Base-by-base conservation (phyloP, 257 asterid genomes). In the Solanum raphanifolium region DNA sequence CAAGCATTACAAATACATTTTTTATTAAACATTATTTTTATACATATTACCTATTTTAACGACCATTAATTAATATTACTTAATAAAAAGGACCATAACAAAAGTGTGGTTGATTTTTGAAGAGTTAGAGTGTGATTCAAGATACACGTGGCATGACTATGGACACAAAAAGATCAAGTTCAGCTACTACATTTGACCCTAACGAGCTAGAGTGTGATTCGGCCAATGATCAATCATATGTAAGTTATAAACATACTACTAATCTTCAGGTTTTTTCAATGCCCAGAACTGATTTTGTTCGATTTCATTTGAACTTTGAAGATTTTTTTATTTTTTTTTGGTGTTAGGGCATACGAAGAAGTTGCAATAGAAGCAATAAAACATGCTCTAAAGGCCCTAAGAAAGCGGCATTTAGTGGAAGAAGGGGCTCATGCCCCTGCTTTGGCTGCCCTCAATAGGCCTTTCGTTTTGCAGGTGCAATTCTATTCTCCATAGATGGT, bases 391-490 rank as follows among this genome's bases (percentile, higher is more conserved):
- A 93, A 90, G 89, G 95, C 98, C 38, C 93, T 95, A 88, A 94
- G 92, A 60, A 95, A 92, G 88, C 98, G 98, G 83, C 99, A 95
- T 94, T 94, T 94, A 41, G 90, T 93, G 25, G 99, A 96, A 91
- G 99, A 96, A 90, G 99, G 93, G 9, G 99, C 98, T 87, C 98
- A 96, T 92, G 89, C 98, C 29, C 98, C 98, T 36, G 97, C 98
- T 86, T 89, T 94, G 31, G 43, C 87, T 84, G 98, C 99, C 66
- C 93, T 96, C 36, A 94, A 96, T 58, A 91, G 94, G 86, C 97
- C 99, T 83, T 43, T 92, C 69, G 46, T 93, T 39, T 89, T 95
- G 75, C 99, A 94, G 96, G 99, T 94, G n/a, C 32, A 7, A 36
- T 34, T 21, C 62, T 84, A n/a, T 10, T 4, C 39, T 35, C 13